Conservation (phyloP, 2,329 filamentous ascomycete species). For the Plenodomus biglobosus region DNA sequence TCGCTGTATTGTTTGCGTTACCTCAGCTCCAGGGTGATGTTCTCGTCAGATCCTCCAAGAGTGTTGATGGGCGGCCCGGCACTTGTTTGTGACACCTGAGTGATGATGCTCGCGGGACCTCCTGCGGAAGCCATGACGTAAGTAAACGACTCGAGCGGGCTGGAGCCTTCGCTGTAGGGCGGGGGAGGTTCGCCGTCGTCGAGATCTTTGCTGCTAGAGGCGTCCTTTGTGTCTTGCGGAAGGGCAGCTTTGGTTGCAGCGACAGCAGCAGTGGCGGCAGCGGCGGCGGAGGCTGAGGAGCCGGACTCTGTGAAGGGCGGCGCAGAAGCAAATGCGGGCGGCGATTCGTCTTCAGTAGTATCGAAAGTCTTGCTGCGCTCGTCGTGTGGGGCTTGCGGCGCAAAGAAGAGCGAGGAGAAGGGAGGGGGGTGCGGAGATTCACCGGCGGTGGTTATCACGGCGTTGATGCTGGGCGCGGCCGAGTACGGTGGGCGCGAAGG, state of each 20-base stretch:
- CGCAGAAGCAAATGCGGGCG: conserved; percentile 56
- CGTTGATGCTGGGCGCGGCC: conserved; percentile 40
- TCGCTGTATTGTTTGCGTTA: conserved; percentile 49
- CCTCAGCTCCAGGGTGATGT: conserved; percentile 92
- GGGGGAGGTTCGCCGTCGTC: conserved; percentile 91
- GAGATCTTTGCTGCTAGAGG: conserved; percentile 68
- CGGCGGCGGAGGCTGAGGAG: conserved; percentile 43
- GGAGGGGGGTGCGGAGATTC: conserved; percentile 61
- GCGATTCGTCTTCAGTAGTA: conserved; percentile 38
- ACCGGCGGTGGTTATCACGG: conserved; percentile 48
- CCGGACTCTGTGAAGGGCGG: conserved; percentile 55
- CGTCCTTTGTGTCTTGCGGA: conserved; percentile 75
- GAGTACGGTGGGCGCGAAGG: conserved; percentile 30
- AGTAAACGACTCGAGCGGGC: conserved; percentile 86
- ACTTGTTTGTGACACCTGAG: conserved; percentile 82
- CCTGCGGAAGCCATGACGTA: conserved; percentile 98
- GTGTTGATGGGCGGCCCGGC: conserved; percentile 85
- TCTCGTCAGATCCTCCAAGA: conserved; percentile 87
- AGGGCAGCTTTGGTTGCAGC: conserved; percentile 83
- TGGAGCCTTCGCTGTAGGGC: conserved; percentile 92
- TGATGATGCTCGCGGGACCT: conserved; percentile 97
- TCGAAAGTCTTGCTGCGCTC: conserved; percentile 51
- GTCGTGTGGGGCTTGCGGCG: conserved; percentile 47
- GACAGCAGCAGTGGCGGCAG: conserved; percentile 59
- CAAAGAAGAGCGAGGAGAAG: conserved; percentile 65